phyloP scores from a whole-genome alignment of 345 rosid genomes.

The Draba incana region DNA sequence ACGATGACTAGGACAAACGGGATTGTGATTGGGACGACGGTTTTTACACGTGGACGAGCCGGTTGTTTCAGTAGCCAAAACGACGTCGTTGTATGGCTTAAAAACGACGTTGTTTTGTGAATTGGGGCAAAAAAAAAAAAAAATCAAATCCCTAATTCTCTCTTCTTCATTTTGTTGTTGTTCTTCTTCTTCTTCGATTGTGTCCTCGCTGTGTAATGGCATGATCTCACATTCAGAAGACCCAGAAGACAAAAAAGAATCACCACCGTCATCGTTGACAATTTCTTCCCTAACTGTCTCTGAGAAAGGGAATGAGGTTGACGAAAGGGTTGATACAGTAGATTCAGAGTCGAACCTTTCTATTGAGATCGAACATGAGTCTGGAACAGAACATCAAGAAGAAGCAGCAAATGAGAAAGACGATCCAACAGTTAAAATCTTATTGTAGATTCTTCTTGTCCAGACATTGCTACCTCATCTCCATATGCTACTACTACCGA shows the following conservation, averaged over 20 bases:
- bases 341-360: conserved; percentile 36
- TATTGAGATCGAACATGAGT: conserved; percentile 25
- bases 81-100: too few relatives aligned
- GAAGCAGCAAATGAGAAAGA: conserved; percentile 26
- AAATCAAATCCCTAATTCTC: too few relatives aligned
- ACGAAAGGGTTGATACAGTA: conserved; percentile 24
- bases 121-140: too few relatives aligned
- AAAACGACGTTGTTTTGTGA: too few relatives aligned
- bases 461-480: conserved; percentile 16
- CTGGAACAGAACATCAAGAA: conserved; percentile 20
- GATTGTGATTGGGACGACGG: too few relatives aligned
- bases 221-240: conserved; percentile 38
- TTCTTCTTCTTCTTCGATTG: background rate
- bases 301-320: conserved; percentile 14
- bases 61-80: too few relatives aligned
- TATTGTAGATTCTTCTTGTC: conserved; percentile 9
- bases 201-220: conserved; percentile 33
- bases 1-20: too few relatives aligned
- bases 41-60: too few relatives aligned
- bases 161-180: too few relatives aligned
- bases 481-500: conserved; percentile 18
- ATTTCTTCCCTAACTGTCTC: conserved; percentile 20
- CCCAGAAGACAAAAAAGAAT: conserved; percentile 35
- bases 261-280: background rate
- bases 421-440: conserved; percentile 8